Evolutionary conservation across 257 asterid genomes (phyloP), one percentile per base, ranked within the genome.

Genomic region (Solanum peruvianum): DNA sequence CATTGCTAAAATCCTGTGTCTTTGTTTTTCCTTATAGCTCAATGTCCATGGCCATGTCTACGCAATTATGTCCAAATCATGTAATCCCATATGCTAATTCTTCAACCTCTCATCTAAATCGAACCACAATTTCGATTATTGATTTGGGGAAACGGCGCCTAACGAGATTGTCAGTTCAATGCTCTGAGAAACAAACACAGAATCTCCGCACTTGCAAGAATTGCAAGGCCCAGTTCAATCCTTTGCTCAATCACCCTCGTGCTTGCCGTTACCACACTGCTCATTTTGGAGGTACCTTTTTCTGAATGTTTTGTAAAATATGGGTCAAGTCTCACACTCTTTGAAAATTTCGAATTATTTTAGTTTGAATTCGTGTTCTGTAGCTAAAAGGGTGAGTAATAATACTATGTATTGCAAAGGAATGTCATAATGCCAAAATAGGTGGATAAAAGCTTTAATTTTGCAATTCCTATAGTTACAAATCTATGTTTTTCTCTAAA

Each of bases 231-330:
- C 98, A 94, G 91, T 97, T 93, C 92, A 97, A 97, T 62, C 98
- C 98, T 87, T 64, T 88, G 88, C 96, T 93, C 85, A 97, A 97
- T 89, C 92, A 97, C 88, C 96, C 96, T 60, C 94, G 92, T 29
- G 94, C 99, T 90, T 97, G 99, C 91, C 91, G 96, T 80, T 91
- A 89, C 89, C 99, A 97, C 88, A 85, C 98, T 73, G 95, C 99
- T 66, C 99, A 97, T 93, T 97, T 94, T 76, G 98, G 99, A 27
- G 99, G 99, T 96, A 92, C 69, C 83, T 3, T n/a, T 42, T 25
- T 42, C 62, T 69, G 13, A 69, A 69, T 69, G 7, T 7, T 69
- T 31, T 69, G 76, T 69, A 3, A 69, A 31, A 31, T 69, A 31
- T 31, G 7, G 39, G 76, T 31, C 13, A 69, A 31, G 76, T 69